Conservation (phyloP, 805 yeast species). For the Kodamaea hsintzibuensis region DNA sequence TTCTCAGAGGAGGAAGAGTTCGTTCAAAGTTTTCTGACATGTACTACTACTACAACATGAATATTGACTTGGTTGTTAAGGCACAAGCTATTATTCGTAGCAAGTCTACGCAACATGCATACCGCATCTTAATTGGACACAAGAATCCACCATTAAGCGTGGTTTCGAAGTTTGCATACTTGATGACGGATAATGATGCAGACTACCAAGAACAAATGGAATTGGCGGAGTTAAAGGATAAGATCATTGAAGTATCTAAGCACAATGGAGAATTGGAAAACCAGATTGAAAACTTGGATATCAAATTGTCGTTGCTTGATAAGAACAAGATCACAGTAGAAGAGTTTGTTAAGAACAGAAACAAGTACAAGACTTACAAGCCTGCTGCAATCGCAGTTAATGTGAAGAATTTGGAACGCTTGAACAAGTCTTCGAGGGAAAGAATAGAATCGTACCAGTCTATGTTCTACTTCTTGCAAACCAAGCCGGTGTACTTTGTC, state of each 20-base stretch:
- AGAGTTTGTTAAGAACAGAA: conserved; percentile 54
- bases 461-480: conserved; percentile 78
- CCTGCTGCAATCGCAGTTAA: conserved; percentile 18
- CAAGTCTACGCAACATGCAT: conserved; percentile 67
- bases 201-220: conserved; percentile 77
- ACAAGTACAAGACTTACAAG: conserved; percentile 29
- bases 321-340: conserved; percentile 79
- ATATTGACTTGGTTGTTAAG: conserved; percentile 60
- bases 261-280: conserved; percentile 71
- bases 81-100: conserved; percentile 78
- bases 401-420: conserved; percentile 28
- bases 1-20: conserved; percentile 47
- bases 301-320: conserved; percentile 74
- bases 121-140: conserved; percentile 65
- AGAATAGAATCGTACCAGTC: conserved; percentile 73
- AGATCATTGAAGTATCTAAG: conserved; percentile 67
- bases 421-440: conserved; percentile 44
- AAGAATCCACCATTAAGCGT: conserved; percentile 78
- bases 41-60: conserved; percentile 50
- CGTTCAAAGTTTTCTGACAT: conserved; percentile 38
- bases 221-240: conserved; percentile 65
- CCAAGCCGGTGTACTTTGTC: conserved; percentile 73
- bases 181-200: conserved; percentile 68
- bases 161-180: conserved; percentile 71
- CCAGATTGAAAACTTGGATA: conserved; percentile 72